phyloP scores from a whole-genome alignment of 257 asterid genomes.

The Nicotiana obtusifolia region DNA sequence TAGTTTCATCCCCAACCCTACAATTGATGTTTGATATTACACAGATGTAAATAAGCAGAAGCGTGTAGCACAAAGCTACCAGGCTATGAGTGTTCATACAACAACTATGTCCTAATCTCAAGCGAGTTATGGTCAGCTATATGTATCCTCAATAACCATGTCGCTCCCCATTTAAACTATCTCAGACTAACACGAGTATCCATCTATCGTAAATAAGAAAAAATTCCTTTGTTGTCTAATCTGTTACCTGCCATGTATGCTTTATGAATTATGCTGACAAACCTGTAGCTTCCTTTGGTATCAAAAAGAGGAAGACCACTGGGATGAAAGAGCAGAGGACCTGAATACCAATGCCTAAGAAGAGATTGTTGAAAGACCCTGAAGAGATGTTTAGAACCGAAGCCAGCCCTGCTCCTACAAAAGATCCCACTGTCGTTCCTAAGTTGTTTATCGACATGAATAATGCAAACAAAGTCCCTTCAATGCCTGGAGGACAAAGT shows the following conservation, averaged over 20 bases:
- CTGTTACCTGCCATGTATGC: slow-evolving; percentile 3
- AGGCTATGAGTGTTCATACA: not conserved
- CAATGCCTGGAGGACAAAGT: slow-evolving; percentile 94
- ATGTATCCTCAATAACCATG: not conserved
- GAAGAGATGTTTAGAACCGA: slow-evolving; percentile 75
- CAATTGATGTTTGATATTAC: not conserved
- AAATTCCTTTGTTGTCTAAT: not conserved
- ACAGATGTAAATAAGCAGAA: not conserved
- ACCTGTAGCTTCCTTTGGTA: slow-evolving; percentile 88
- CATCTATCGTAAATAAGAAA: not conserved
- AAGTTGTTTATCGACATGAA: slow-evolving; percentile 92
- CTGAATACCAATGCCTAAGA: slow-evolving; percentile 54
- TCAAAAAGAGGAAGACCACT: slow-evolving; percentile 54
- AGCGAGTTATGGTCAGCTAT: not conserved
- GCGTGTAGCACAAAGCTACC: not conserved
- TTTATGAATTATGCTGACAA: slow-evolving; percentile 52
- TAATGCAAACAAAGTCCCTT: slow-evolving; percentile 88
- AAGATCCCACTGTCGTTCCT: slow-evolving; percentile 71
- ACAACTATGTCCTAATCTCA: not conserved
- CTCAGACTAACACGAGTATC: not conserved
- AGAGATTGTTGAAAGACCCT: slow-evolving; percentile 72
- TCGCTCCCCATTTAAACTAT: not conserved
- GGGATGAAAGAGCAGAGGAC: slow-evolving; percentile 65
- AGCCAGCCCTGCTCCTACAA: slow-evolving; percentile 80
- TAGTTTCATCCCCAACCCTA: not conserved